Evolutionary conservation across 2,329 filamentous ascomycete species (phyloP).

Genomic region (Fusarium nygamai): DNA sequence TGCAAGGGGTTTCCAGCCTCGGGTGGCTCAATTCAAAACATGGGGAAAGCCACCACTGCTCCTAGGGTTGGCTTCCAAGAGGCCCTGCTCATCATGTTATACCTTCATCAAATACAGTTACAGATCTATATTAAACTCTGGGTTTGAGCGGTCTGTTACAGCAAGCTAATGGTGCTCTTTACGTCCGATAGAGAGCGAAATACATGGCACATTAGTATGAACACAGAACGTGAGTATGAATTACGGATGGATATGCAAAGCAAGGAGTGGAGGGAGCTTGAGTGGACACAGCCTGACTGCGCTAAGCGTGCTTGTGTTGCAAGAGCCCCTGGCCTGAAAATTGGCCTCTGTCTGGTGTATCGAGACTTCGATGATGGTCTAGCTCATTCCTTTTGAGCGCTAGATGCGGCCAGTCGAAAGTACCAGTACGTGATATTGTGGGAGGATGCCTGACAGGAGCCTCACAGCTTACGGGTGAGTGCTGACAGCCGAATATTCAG

Average conservation of each 20-base stretch:
- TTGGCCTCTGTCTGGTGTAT: constrained; percentile 35
- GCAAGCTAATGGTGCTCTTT: neutral
- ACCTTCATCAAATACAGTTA: neutral
- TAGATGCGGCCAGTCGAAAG: neutral
- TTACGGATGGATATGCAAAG: constrained; percentile 13
- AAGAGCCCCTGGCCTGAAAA: constrained; percentile 28
- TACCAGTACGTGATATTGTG: constrained; percentile 30
- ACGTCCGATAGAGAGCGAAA: neutral
- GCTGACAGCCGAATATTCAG: constrained; percentile 21
- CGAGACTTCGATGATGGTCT: constrained; percentile 25
- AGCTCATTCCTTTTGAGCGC: constrained; percentile 5
- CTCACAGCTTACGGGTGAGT: constrained; percentile 12
- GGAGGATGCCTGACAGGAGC: constrained; percentile 22
- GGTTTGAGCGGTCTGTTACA: neutral
- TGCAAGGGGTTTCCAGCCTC: constrained; percentile 22
- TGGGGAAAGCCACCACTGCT: neutral
- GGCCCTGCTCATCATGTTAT: neutral
- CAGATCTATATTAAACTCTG: neutral
- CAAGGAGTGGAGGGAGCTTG: constrained; percentile 43
- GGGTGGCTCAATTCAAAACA: constrained; percentile 20
- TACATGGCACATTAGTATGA: neutral
- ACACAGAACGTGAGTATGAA: neutral
- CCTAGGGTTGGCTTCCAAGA: neutral
- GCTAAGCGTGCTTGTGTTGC: constrained; percentile 29
- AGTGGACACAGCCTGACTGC: constrained; percentile 32